These are phyloP conservation scores for Cornus controversa DNA, from an alignment of 148 eudicot genomes.

Conservation along the genomic window DNA sequence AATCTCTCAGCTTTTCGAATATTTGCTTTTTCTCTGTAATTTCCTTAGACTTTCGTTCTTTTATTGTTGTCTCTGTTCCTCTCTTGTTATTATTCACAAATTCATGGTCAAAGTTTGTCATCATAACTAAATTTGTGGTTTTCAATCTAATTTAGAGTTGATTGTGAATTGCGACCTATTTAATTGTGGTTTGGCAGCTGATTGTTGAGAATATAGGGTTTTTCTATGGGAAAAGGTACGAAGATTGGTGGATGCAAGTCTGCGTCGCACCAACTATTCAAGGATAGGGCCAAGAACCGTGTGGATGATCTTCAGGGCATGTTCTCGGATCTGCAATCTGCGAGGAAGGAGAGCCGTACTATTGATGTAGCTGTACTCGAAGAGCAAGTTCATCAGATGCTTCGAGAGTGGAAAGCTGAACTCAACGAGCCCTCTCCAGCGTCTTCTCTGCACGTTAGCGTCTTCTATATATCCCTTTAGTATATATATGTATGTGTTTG, in stretches of 20 bases:
- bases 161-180: constrained; percentile 5
- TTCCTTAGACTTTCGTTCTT: background rate
- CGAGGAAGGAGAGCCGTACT: constrained; percentile 81
- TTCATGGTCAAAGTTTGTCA: background rate
- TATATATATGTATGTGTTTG: no score
- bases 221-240: constrained; percentile 69
- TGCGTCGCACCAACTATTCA: constrained; percentile 76
- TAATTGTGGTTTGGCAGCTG: constrained; percentile 16
- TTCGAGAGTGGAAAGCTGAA: constrained; percentile 91
- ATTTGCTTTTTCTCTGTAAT: background rate
- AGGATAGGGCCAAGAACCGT: constrained; percentile 86
- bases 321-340: constrained; percentile 80
- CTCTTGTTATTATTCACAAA: background rate
- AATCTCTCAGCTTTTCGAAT: background rate
- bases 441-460: constrained; percentile 58
- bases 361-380: constrained; percentile 71
- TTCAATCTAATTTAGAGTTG: constrained; percentile 10
- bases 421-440: constrained; percentile 95
- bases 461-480: background rate
- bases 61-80: background rate
- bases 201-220: constrained; percentile 16
- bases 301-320: constrained; percentile 95
- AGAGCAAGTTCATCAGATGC: constrained; percentile 95
- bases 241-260: constrained; percentile 77
- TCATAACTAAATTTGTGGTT: background rate